Base-by-base conservation (phyloP, 2,329 filamentous ascomycete species). In the Tolypocladium paradoxum region DNA sequence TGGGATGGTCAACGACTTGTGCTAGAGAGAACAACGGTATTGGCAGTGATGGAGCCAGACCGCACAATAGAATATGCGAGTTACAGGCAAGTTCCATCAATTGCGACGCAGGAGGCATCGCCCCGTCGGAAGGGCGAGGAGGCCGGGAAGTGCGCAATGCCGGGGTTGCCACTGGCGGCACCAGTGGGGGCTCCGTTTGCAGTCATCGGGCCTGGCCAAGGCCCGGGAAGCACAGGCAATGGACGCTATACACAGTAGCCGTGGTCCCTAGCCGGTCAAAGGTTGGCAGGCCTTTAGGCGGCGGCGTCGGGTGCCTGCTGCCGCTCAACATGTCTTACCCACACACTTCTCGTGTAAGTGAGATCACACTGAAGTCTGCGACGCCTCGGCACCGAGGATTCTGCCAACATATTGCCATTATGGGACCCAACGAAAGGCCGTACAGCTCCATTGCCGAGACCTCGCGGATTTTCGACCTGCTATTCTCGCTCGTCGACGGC, bases 391-490 rank as follows among this genome's bases (percentile, higher is more conserved):
- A 18, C 18, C 43, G 22, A n/a, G n/a, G n/a, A 6, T 16, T 31
- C 24, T 46, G 18, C 40, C 27, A 9, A 11, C 24, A 18, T 24
- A n/a, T 20, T 37, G 47, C 52, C 49, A 37, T 18, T 35, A 55
- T 54, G 53, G 48, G 38, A 20, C 48, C 45, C 14, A 38, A 52
- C 50, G 24, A 35, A 6, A 27, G 40, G 20, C 29, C 48, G 3
- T 66, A 64, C 48, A 63, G 59, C 48, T 64, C 62, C 7, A 58
- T 58, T 24, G 56, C 56, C 2, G 65, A 67, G 54, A 59, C 59
- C 16, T 37, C 29, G n/a, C 51, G 53, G 2, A 62, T 67, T 34
- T 52, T 65, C 18, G 57, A 63, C 22, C 53, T 63, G 20, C 33
- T 66, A 4, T 51, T 58, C 4, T 52, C 51, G 16, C 55, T 62